Conservation (phyloP, 306 rosid genomes). For the Mimosa pudica region DNA sequence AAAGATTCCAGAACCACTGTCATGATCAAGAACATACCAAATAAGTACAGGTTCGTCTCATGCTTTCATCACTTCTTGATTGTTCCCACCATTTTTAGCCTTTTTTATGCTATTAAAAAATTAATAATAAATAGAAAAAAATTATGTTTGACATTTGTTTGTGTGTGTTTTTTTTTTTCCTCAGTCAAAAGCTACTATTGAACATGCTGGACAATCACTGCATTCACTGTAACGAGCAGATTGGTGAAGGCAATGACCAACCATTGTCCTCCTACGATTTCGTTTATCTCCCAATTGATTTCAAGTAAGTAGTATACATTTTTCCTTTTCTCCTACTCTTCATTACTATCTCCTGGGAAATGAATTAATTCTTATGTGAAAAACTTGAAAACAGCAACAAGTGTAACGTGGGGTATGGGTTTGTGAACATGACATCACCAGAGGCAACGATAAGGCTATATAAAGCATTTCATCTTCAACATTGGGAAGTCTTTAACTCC, state of each 20-base stretch:
- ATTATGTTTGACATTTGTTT: background rate
- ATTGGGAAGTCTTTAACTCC: conserved; percentile 94
- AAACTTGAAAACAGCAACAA: conserved; percentile 66
- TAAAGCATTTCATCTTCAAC: conserved; percentile 87
- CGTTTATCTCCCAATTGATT: conserved; percentile 95
- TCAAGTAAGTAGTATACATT: conserved; percentile 53
- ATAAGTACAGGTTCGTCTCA: conserved; percentile 77
- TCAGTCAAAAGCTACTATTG: conserved; percentile 83
- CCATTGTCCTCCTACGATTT: conserved; percentile 86
- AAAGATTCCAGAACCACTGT: conserved; percentile 81
- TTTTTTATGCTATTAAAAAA: background rate
- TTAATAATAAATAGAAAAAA: background rate
- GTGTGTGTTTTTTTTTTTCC: background rate
- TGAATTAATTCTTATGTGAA: background rate
- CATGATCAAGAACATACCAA: conserved; percentile 97
- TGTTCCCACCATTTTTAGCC: background rate
- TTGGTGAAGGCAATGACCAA: conserved; percentile 45
- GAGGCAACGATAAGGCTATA: conserved; percentile 78
- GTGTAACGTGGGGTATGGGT: conserved; percentile 97
- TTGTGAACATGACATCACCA: conserved; percentile 93
- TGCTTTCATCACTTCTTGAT: background rate
- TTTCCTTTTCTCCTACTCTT: too few species aligned
- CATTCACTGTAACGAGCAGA: conserved; percentile 80
- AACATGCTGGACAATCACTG: conserved; percentile 98
- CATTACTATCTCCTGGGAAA: background rate